These are phyloP conservation scores for Ploettnerulaceae sp. DNA, from an alignment of 2,329 filamentous ascomycete species.

Conservation along the genomic window DNA sequence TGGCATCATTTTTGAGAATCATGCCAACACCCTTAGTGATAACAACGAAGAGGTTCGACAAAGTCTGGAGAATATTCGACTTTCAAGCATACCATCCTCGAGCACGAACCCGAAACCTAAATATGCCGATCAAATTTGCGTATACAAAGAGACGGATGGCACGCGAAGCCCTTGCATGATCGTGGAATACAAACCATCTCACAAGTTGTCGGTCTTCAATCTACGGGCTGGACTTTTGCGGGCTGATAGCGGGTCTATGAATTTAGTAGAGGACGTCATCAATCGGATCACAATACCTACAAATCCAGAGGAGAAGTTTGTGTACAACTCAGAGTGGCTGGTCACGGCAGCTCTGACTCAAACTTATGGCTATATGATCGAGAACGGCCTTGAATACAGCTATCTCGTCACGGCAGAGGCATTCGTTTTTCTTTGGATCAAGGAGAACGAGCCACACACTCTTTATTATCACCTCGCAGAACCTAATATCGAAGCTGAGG, in stretches of 20 bases:
- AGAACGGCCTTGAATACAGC: conserved; percentile 35
- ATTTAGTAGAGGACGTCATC: conserved; percentile 38
- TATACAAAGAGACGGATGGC: conserved; percentile 22
- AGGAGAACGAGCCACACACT: conserved; percentile 20
- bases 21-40: conserved; percentile 24
- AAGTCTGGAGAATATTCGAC: conserved; percentile 21
- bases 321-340: conserved; percentile 37
- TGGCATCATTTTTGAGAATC: conserved; percentile 26
- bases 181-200: conserved; percentile 44
- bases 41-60: conserved; percentile 26
- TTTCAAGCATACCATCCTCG: conserved; percentile 16
- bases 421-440: conserved; percentile 27
- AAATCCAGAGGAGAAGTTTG: conserved; percentile 33
- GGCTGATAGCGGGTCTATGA: conserved; percentile 17
- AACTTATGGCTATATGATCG: conserved; percentile 47
- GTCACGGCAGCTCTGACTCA: conserved; percentile 42
- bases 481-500: conserved; percentile 20
- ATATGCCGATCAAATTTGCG: conserved; percentile 24
- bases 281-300: conserved; percentile 33
- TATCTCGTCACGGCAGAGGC: conserved; percentile 28
- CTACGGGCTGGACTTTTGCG: conserved; percentile 39
- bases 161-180: conserved; percentile 26
- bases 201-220: conserved; percentile 42
- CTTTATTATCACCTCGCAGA: conserved; percentile 22
- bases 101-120: conserved; percentile 20